Evolutionary conservation across 192 early-diverging fungal species (phyloP).

Genomic region (Linnemannia elongata): DNA sequence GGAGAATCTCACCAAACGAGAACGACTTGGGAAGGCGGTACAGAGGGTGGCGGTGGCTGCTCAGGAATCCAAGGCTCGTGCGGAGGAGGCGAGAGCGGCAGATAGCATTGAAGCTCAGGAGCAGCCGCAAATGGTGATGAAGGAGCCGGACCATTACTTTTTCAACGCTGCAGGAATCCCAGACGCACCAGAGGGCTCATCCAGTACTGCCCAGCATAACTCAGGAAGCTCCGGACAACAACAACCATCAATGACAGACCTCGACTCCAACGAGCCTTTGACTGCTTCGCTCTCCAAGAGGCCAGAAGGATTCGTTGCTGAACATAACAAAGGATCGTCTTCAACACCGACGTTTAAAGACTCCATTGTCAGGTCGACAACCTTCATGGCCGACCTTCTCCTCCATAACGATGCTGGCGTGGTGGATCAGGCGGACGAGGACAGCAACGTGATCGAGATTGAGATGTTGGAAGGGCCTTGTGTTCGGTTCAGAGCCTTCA

Average conservation of each 20-base stretch:
- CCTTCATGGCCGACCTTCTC: conserved; percentile 21
- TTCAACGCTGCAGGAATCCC: conserved; percentile 8
- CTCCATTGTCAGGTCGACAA: conserved; percentile 19
- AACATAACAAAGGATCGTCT: neutral
- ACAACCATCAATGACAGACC: neutral
- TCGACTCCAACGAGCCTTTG: conserved; percentile 23
- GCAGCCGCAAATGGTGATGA: conserved; percentile 4
- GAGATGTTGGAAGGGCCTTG: conserved; percentile 42
- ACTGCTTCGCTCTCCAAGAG: neutral
- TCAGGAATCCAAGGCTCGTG: conserved; percentile 3
- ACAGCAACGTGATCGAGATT: conserved; percentile 50
- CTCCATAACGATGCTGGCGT: conserved; percentile 25
- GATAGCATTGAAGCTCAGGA: neutral
- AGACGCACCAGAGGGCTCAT: neutral
- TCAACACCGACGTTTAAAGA: conserved; percentile 14
- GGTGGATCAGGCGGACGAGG: conserved; percentile 7
- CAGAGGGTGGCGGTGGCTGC: conserved; percentile 8
- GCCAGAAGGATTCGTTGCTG: neutral
- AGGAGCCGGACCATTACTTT: conserved; percentile 48
- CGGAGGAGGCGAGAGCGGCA: neutral
- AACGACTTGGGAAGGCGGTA: conserved; percentile 6
- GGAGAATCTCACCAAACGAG: neutral
- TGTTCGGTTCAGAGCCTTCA: conserved; percentile 45
- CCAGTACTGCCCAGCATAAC: neutral
- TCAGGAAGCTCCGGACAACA: neutral